These are phyloP conservation scores for Pestalotiopsis sp. DNA, from an alignment of 2,329 filamentous ascomycete genomes.

Conservation along the genomic window DNA sequence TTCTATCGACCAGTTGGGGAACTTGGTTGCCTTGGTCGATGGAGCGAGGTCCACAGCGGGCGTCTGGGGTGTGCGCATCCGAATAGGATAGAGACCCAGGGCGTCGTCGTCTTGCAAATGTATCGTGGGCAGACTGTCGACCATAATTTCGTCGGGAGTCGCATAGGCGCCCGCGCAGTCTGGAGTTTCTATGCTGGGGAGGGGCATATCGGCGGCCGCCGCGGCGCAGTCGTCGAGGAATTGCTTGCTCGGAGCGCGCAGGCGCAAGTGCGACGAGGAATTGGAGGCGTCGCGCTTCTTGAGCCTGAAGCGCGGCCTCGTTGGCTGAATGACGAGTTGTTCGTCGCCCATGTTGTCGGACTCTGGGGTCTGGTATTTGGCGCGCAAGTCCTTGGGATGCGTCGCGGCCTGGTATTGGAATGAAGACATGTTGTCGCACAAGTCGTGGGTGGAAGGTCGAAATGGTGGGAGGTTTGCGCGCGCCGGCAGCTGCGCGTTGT, in stretches of 20 bases:
- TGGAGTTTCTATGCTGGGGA: conserved; percentile 66
- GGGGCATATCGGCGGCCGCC: conserved; percentile 56
- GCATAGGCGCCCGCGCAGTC: conserved; percentile 29
- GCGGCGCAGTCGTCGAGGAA: conserved; percentile 65
- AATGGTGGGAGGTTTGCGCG: background rate
- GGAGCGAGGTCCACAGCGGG: conserved; percentile 52
- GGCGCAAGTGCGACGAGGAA: conserved; percentile 49
- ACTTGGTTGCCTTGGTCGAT: conserved; percentile 47
- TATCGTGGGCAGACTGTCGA: conserved; percentile 38
- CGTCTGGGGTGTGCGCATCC: conserved; percentile 55
- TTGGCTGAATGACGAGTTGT: conserved; percentile 49
- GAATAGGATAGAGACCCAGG: conserved; percentile 31
- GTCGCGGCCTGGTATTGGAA: conserved; percentile 47
- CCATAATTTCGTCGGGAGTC: conserved; percentile 45
- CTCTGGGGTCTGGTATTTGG: conserved; percentile 51
- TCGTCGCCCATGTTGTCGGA: conserved; percentile 40
- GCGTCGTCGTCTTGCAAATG: conserved; percentile 35
- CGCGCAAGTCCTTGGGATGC: conserved; percentile 46
- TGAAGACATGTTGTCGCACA: conserved; percentile 41
- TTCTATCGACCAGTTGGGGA: conserved; percentile 62
- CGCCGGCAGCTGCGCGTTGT: background rate
- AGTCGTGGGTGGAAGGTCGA: background rate
- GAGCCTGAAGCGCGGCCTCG: conserved; percentile 53
- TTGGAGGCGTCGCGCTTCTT: conserved; percentile 58
- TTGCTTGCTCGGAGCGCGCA: conserved; percentile 63